A percentile compares a stretch with the other conserved stretches of the same genome.
These are phyloP conservation scores for Luvunga scandens DNA, from an alignment of 345 rosid species.

Conservation along the genomic window DNA sequence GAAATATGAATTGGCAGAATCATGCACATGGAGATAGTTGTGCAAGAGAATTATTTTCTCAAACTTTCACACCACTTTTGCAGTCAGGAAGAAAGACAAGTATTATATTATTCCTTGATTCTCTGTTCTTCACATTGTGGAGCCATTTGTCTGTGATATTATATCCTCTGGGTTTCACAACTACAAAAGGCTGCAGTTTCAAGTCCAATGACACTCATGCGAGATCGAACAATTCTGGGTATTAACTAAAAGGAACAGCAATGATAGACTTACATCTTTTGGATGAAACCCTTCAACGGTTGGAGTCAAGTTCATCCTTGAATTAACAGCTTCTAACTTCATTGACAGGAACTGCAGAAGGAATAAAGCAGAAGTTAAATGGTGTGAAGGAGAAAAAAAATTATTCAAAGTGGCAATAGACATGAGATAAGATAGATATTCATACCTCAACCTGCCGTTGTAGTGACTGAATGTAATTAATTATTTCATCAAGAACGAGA, in stretches of 20 bases:
- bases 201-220: neutral
- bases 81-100: neutral
- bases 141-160: neutral
- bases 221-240: neutral
- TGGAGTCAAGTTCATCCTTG: conserved; percentile 51
- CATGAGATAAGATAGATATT: neutral
- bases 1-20: neutral
- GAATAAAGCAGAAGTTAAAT: conserved; percentile 3
- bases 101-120: too few relatives aligned
- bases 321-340: conserved; percentile 91
- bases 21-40: neutral
- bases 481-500: conserved; percentile 94
- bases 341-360: conserved; percentile 76
- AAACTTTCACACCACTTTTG: neutral
- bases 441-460: conserved; percentile 95
- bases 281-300: conserved; percentile 60
- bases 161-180: neutral
- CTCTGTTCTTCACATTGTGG: neutral
- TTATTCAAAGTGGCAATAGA: neutral
- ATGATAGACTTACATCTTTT: conserved; percentile 62
- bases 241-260: too few relatives aligned
- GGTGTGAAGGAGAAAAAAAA: neutral
- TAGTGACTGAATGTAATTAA: conserved; percentile 90
- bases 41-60: neutral
- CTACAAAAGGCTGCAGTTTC: neutral